phyloP scores from a whole-genome alignment of 2,329 filamentous ascomycete species.

The Fusarium illudens region DNA sequence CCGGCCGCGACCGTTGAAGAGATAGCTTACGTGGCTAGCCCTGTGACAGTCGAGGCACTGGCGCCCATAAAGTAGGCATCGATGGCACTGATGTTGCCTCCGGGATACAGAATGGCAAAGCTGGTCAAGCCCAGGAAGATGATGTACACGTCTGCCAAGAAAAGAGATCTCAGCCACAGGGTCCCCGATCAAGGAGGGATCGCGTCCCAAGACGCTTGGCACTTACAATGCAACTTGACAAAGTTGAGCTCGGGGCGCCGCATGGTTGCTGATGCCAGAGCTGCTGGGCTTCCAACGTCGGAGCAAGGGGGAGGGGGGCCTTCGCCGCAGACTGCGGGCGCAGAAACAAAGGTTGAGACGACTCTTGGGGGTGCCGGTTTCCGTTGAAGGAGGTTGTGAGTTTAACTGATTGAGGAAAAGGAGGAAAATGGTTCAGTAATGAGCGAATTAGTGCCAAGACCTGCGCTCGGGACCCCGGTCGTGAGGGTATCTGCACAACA shows the following conservation, averaged over 20 bases:
- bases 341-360: background rate
- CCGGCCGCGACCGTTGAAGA: background rate
- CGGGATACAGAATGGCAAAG: slow-evolving; percentile 34
- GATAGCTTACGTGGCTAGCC: slow-evolving; percentile 56
- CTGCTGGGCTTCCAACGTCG: background rate
- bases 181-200: background rate
- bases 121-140: slow-evolving; percentile 35
- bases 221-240: slow-evolving; percentile 42
- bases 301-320: background rate
- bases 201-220: background rate
- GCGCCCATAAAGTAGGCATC: slow-evolving; percentile 61
- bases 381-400: slow-evolving; percentile 12
- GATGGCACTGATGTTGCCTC: slow-evolving; percentile 45
- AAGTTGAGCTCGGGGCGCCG: slow-evolving; percentile 41
- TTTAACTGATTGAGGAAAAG: slow-evolving; percentile 17
- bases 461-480: background rate
- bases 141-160: slow-evolving; percentile 38
- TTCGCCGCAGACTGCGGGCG: slow-evolving; percentile 3
- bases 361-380: slow-evolving; percentile 15
- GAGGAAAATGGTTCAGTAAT: slow-evolving; percentile 14
- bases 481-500: slow-evolving; percentile 22
- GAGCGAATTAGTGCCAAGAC: slow-evolving; percentile 34
- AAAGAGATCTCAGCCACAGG: slow-evolving; percentile 12
- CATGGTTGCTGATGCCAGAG: slow-evolving; percentile 14
- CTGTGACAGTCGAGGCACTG: slow-evolving; percentile 60